Evolutionary conservation across 192 early-diverging fungal species (phyloP).

Genomic region (Lobosporangium transversale): DNA sequence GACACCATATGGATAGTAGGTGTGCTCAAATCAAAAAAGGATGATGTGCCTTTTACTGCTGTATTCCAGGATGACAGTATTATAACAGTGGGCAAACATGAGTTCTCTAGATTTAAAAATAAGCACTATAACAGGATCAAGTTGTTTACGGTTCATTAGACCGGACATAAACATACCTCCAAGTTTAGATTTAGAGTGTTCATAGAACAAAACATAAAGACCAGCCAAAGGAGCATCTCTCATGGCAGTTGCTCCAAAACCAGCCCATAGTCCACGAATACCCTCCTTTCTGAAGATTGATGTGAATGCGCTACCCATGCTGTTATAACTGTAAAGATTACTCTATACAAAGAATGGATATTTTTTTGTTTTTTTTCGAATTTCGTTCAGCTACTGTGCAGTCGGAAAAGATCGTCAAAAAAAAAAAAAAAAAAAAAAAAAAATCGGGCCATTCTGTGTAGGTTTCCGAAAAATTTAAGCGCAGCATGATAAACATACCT

Average conservation of each 20-base stretch:
- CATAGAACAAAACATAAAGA: constrained; percentile 90
- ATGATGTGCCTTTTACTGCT: constrained; percentile 35
- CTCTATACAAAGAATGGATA: constrained; percentile 59
- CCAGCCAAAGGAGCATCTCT: constrained; percentile 93
- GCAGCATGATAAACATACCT: constrained; percentile 59
- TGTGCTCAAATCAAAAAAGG: constrained; percentile 46
- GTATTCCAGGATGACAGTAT: too few relatives aligned
- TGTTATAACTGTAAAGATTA: constrained; percentile 83
- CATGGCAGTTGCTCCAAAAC: constrained; percentile 87
- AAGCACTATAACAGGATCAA: too few relatives aligned
- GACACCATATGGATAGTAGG: constrained; percentile 70
- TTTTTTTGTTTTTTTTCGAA: too few relatives aligned
- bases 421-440: too few relatives aligned
- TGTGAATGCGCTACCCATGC: constrained; percentile 69
- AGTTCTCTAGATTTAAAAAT: too few relatives aligned
- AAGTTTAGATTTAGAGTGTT: constrained; percentile 70
- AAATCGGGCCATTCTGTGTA: too few relatives aligned
- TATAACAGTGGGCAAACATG: too few relatives aligned
- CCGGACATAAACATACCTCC: too few relatives aligned
- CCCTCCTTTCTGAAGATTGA: constrained; percentile 79
- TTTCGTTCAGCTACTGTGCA: too few relatives aligned
- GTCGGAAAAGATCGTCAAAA: too few relatives aligned
- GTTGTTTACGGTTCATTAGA: too few relatives aligned
- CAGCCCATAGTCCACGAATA: constrained; percentile 82
- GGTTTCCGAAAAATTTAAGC: not conserved